Evolutionary conservation across 1,284 basidiomycete genomes (phyloP).

Genomic region (Cystobasidium pallidum): DNA sequence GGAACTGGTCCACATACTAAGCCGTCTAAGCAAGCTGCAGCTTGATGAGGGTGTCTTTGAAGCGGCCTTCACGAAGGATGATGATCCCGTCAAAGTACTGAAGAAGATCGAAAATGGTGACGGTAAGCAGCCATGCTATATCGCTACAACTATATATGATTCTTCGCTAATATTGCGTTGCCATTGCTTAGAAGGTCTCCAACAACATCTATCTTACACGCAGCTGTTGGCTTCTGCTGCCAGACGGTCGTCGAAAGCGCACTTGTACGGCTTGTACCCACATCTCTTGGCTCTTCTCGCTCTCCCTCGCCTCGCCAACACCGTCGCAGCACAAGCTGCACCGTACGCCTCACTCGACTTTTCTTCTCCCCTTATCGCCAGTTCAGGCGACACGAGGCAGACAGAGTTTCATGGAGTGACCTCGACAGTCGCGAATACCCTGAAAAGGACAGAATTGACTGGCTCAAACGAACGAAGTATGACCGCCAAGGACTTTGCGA

Average conservation of each 20-base stretch:
- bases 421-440: neutral
- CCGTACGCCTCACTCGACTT: constrained; percentile 19
- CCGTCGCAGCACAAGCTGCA: neutral
- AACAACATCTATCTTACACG: constrained; percentile 59
- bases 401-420: too few relatives aligned
- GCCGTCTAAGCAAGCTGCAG: constrained; percentile 69
- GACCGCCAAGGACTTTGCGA: neutral
- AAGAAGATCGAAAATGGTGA: neutral
- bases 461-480: neutral
- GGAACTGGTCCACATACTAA: constrained; percentile 81
- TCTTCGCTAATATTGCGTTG: too few relatives aligned
- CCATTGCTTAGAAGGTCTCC: constrained; percentile 53
- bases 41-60: constrained; percentile 74
- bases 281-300: constrained; percentile 69
- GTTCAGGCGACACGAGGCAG: too few relatives aligned
- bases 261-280: constrained; percentile 81
- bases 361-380: neutral
- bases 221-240: constrained; percentile 69
- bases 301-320: neutral
- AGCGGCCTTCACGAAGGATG: constrained; percentile 68
- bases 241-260: constrained; percentile 71
- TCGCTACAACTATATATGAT: too few relatives aligned
- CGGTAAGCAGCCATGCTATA: neutral
- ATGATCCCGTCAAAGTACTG: constrained; percentile 48
- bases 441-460: neutral